A percentile compares a stretch with the other conserved stretches of the same genome.
phyloP scores from a whole-genome alignment of 2,329 filamentous ascomycete genomes.

The Meredithiella fracta region DNA sequence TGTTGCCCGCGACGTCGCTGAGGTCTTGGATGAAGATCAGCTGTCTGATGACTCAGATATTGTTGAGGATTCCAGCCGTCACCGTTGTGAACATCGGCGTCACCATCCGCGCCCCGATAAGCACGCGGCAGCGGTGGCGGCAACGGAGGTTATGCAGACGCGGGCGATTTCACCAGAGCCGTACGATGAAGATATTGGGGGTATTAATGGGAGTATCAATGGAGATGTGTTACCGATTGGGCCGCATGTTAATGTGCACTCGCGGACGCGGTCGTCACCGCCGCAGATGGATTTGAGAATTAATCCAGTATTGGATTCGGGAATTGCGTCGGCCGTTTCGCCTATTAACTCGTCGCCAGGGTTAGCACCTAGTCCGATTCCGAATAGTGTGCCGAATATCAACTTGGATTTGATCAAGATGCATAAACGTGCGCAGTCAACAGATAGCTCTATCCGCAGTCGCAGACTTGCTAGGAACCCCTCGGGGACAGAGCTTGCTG shows the following conservation, averaged over 20 bases:
- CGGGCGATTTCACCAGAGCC: constrained; percentile 8
- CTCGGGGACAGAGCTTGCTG: constrained; percentile 5
- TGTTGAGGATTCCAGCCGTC: constrained; percentile 2
- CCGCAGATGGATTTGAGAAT: constrained; percentile 7
- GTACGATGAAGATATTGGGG: not conserved
- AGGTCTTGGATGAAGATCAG: constrained; percentile 2
- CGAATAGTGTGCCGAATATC: constrained; percentile 3
- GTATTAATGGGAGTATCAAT: not conserved
- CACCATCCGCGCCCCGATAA: constrained; percentile 1
- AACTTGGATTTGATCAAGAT: constrained; percentile 2
- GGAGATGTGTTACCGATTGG: constrained; percentile 1
- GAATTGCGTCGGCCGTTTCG: not conserved
- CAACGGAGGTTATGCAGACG: constrained; percentile 11
- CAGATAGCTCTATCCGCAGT: constrained; percentile 7
- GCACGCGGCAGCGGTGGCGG: constrained; percentile 7
- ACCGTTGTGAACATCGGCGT: not conserved
- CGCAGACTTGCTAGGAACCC: constrained; percentile 5
- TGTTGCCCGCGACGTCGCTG: not conserved
- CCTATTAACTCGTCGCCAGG: constrained; percentile 7
- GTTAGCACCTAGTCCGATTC: constrained; percentile 11
- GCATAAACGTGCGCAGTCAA: constrained; percentile 7
- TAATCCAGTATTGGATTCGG: not conserved
- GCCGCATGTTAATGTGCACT: constrained; percentile 3
- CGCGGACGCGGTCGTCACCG: constrained; percentile 8
- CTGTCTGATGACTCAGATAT: constrained; percentile 8